Base-by-base conservation (phyloP, 257 asterid species). In the Fraxinus americana region DNA sequence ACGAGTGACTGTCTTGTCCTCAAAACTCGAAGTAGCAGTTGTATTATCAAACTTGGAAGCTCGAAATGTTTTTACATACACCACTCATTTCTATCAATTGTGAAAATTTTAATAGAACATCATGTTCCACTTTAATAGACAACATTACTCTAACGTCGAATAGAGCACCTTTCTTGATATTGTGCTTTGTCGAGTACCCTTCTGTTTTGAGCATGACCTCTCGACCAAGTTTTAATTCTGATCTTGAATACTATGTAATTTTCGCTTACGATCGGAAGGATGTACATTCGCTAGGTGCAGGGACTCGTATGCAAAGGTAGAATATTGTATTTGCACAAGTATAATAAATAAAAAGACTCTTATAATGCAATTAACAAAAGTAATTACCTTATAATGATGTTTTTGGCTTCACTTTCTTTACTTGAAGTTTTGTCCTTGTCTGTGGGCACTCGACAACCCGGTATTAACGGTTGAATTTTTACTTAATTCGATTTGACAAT, bases 351-450 rank as follows among this genome's bases (percentile, higher is more conserved):
- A 68, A 43, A 30, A 2, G 68, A 43, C 73, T 32, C 54, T 66
- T 45, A 14, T 50, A 1, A 17, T 13, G 6, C 25, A 25, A 63
- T 63, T 63, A 25, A 61, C 8, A 61, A 61, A 61, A 61, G 1
- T 7, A 57, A 61, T 61, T 25, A 25, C 63, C 80, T 80, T 81
- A 77, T 88, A 74, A 86, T 71, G 73, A 77, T 67, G 85, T 36
- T 70, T 75, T 79, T 70, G 76, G 72, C 71, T 52, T 80, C 50
- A 71, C 79, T 85, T 72, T 79, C 81, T 80, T 82, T 68, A 80
- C 86, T 74, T 57, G 50, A 82, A 85, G 87, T 74, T 80, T 88
- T 78, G 88, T 84, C 87, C 76, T 78, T 70, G 84, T 81, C 76
- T 67, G 74, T 45, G 57, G 73, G 38, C 71, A n/a, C 67, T 67